These are phyloP conservation scores for Mycena vitilis DNA, from an alignment of 768 basidiomycete genomes.

Conservation along the genomic window DNA sequence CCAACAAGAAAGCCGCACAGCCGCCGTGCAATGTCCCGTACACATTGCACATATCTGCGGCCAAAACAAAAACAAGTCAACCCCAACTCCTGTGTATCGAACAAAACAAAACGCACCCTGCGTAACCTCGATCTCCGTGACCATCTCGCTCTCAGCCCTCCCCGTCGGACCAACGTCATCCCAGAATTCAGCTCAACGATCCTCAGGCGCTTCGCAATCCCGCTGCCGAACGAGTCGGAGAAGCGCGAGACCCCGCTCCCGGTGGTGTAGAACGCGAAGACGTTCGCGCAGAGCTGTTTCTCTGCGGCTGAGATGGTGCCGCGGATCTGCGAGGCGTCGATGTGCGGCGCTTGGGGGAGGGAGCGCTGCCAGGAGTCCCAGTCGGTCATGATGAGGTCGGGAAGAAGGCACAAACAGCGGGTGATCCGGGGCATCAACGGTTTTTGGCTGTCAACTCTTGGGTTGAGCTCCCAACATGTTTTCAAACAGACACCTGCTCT, in stretches of 20 bases:
- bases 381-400: too few relatives aligned
- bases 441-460: too few relatives aligned
- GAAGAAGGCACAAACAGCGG: too few relatives aligned
- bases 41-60: neutral
- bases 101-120: neutral
- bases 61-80: neutral
- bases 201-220: neutral
- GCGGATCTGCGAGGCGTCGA: constrained; percentile 48
- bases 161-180: neutral
- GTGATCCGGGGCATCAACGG: too few relatives aligned
- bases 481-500: too few relatives aligned
- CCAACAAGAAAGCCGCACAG: constrained; percentile 17
- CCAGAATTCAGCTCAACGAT: constrained; percentile 14
- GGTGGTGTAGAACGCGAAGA: constrained; percentile 52
- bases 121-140: constrained; percentile 54
- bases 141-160: constrained; percentile 44
- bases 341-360: constrained; percentile 31
- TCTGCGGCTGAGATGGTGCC: constrained; percentile 56
- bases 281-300: constrained; percentile 47
- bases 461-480: too few relatives aligned
- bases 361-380: constrained; percentile 33
- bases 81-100: neutral
- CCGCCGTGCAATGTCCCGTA: constrained; percentile 34
- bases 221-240: neutral
- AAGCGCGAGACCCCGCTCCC: neutral